Conservation (phyloP, 148 eudicot genomes). For the Rhododendron williamsianum region DNA sequence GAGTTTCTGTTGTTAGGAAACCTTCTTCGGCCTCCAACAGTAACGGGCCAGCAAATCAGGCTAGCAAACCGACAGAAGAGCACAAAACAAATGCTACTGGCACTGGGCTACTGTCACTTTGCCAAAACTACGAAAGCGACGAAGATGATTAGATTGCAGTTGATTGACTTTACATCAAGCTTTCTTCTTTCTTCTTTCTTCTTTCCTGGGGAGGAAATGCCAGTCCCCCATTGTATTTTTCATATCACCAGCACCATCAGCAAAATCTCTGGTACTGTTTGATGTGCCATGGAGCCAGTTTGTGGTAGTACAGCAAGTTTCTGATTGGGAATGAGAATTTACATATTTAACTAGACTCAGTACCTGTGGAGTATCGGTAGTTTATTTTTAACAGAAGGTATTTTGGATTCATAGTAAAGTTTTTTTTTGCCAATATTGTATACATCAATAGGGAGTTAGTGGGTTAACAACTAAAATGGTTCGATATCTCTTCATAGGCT, state of each 20-base stretch:
- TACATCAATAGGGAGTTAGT: background rate
- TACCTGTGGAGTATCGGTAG: background rate
- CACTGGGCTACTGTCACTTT: slow-evolving; percentile 46
- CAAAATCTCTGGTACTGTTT: background rate
- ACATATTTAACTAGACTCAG: background rate
- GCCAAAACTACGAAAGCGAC: slow-evolving; percentile 52
- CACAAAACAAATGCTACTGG: slow-evolving; percentile 10
- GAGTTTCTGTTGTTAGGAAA: slow-evolving; percentile 40
- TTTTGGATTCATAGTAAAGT: background rate
- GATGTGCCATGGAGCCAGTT: background rate
- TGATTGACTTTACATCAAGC: background rate
- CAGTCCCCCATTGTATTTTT: background rate
- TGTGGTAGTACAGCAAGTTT: background rate
- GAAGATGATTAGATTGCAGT: slow-evolving; percentile 35
- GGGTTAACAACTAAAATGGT: background rate
- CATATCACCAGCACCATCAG: background rate
- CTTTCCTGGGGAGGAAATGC: background rate
- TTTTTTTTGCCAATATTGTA: background rate
- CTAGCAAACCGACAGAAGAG: slow-evolving; percentile 16
- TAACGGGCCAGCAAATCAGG: slow-evolving; percentile 11
- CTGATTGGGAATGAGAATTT: background rate
- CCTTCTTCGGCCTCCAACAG: slow-evolving; percentile 13
- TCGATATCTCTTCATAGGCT: background rate
- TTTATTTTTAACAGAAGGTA: background rate
- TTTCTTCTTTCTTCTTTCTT: background rate